These are phyloP conservation scores for Plasmodium gallinaceum DNA, from an alignment of 169 alveolate species.

Conservation along the genomic window DNA sequence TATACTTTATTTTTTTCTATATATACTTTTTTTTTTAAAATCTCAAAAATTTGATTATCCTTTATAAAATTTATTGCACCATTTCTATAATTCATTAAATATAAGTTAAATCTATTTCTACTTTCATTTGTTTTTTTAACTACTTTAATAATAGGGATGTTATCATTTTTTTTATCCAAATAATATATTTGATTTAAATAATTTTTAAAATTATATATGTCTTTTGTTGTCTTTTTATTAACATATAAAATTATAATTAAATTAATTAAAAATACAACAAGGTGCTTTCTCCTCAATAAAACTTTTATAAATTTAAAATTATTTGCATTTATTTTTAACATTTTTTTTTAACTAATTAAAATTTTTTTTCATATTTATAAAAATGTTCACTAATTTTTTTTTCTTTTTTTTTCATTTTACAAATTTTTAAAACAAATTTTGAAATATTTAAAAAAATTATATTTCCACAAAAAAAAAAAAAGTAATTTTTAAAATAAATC, in stretches of 20 bases:
- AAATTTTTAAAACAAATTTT: neutral
- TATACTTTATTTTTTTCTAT: neutral
- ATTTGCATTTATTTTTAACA: constrained; percentile 4
- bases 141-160: neutral
- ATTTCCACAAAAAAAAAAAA: no score
- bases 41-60: neutral
- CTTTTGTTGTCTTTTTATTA: constrained; percentile 7
- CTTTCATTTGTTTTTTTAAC: neutral
- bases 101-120: no score
- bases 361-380: no score
- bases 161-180: neutral
- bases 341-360: constrained; percentile 2
- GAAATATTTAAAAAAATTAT: no score
- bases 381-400: neutral
- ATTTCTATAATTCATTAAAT: no score
- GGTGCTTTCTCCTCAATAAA: constrained; percentile 34
- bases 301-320: constrained; percentile 6
- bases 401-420: constrained; percentile 4
- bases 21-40: neutral
- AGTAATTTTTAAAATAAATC: no score
- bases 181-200: neutral
- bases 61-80: neutral
- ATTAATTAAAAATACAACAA: constrained; percentile 35
- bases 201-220: constrained; percentile 1
- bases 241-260: constrained; percentile 4